phyloP scores from a whole-genome alignment of 441 rosid genomes.

The Syzygium malaccense region DNA sequence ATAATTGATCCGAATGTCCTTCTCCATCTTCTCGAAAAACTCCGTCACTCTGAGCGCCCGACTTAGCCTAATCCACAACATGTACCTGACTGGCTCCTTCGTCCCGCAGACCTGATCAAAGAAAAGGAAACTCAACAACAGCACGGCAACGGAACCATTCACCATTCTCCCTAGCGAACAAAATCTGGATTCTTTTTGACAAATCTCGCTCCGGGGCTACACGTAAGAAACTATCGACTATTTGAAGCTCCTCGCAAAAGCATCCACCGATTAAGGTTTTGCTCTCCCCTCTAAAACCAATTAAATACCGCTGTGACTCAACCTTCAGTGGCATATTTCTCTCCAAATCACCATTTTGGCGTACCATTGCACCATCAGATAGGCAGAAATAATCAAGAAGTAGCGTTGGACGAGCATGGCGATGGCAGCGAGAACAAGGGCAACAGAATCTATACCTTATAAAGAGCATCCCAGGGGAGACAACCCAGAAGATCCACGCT shows the following conservation, averaged over 20 bases:
- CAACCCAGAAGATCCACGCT: constrained; percentile 69
- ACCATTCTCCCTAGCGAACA: neutral
- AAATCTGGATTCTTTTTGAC: neutral
- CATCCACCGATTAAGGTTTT: neutral
- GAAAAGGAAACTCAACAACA: neutral
- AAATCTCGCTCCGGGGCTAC: neutral
- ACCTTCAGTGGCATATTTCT: neutral
- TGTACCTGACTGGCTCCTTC: constrained; percentile 70
- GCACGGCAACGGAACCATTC: neutral
- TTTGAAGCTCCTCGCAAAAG: neutral
- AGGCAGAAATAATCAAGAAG: neutral
- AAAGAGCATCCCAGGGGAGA: constrained; percentile 88
- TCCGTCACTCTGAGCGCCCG: constrained; percentile 56
- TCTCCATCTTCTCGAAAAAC: constrained; percentile 69
- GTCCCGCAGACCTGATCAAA: constrained; percentile 43
- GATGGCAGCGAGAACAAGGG: neutral
- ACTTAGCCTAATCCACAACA: constrained; percentile 77
- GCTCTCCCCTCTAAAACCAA: neutral
- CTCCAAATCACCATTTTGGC: neutral
- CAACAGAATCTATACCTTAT: constrained; percentile 39
- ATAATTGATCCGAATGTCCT: constrained; percentile 80
- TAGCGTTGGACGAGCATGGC: neutral
- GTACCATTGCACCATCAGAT: neutral
- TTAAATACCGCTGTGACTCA: neutral
- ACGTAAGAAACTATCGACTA: neutral